Evolutionary conservation across 306 rosid genomes (phyloP).

Genomic region (Lathyrus aphaca): DNA sequence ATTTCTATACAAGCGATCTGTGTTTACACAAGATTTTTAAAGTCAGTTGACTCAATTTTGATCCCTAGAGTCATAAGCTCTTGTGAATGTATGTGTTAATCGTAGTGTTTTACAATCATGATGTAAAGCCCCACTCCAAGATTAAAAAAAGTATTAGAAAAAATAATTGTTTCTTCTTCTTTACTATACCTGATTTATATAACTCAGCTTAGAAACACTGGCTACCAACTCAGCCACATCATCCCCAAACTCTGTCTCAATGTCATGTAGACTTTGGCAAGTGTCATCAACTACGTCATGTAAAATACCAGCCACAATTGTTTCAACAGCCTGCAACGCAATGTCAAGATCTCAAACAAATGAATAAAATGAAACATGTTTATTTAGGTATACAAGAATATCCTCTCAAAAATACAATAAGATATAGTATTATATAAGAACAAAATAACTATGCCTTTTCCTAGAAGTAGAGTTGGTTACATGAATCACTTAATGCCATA

Average conservation of each 20-base stretch:
- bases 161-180: background rate
- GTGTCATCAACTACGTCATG: constrained; percentile 95
- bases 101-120: constrained; percentile 1
- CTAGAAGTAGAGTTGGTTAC: background rate
- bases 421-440: background rate
- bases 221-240: constrained; percentile 88
- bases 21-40: background rate
- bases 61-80: background rate
- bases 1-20: background rate
- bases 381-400: background rate
- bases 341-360: constrained; percentile 35
- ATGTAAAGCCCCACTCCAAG: constrained; percentile 33
- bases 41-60: background rate
- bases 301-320: constrained; percentile 94
- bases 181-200: constrained; percentile 83
- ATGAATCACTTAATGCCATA: constrained; percentile 2
- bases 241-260: constrained; percentile 82
- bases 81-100: background rate
- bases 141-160: constrained; percentile 37
- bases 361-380: constrained; percentile 26
- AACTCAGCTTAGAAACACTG: constrained; percentile 88
- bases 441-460: background rate
- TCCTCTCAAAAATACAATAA: background rate
- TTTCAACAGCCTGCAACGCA: constrained; percentile 80
- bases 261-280: constrained; percentile 60